Base-by-base conservation (phyloP, 2,329 filamentous ascomycete species). In the Fusarium sp. region DNA sequence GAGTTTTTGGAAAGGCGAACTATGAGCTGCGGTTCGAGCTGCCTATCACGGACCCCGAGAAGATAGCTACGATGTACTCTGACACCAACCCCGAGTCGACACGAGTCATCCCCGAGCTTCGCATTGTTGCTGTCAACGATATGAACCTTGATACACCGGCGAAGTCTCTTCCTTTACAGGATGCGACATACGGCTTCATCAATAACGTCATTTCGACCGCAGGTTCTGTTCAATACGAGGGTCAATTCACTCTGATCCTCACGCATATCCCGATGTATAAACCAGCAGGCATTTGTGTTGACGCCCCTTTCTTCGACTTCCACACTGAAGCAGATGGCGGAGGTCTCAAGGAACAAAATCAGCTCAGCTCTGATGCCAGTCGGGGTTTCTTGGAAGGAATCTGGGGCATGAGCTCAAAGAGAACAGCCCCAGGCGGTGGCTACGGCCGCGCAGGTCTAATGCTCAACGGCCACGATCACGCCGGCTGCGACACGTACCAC, bases 241-340 rank as follows among this genome's bases (percentile, higher is more conserved):
- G 90, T 5, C 88, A 91, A 61, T 94, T 94, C 75, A 98, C 95
- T 0, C 83, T 99, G 8, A 87, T 98, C 5, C 87, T 99, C 24
- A 99, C 96, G 0, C 96, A 99, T 80, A 93, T 99, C 7, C 96
- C 96, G 0, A 85, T 98, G 15, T 91, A 96, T 85, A 99, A 99
- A 81, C 86, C 90, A 5, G 88, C 87, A 13, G 96, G 95, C 0
- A 84, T 96, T 38, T 99, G 96, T 80, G 91, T 94, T 3, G 96
- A 99, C 80, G 86, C 88, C 0, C 96, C 96, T 0, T 93, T 92
- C 81, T 97, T 98, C 80, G 89, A 90, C 59, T 98, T 96, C 81
- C 93, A 95, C 80, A 82, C 87, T 2, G 82, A 87, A 3, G 85
- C 89, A n/a, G 87, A 92, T 3, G 87, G 88, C n/a, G 89, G 91